Evolutionary conservation across 2,329 filamentous ascomycete species (phyloP), one percentile per base, ranked within the genome.

Genomic region (Camptophora hylomeconis): DNA sequence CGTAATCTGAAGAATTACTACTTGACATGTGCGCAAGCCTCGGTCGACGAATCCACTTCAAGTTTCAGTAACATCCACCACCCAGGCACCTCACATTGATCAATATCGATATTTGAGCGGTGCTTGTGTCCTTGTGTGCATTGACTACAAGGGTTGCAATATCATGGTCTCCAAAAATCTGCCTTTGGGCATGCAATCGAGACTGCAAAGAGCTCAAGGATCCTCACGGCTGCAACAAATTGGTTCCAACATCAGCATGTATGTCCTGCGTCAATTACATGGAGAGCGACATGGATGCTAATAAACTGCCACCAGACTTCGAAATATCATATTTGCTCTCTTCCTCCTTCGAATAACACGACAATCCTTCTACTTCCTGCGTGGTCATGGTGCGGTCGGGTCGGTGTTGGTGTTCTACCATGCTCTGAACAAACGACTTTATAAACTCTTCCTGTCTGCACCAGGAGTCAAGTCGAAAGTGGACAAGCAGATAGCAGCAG

Each of bases 391-490:
- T 41, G 54, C 89, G 46, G 58, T 92, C 49, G 87, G 87, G 39
- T 80, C 81, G 34, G 48, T 83, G 36, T 62, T 72, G 47, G 75
- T 87, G 54, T 57, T 80, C 38, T 94, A 89, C 61, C 61, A 65
- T 38, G 68, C 75, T 39, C 50, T 77, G 38, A 78, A 78, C 39
- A 73, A 82, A 39, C 70, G 75, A 37, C 64, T 79, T 28, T 98
- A 92, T 56, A 80, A 80, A 37, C 68, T 83, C 50, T 89, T 98
- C 61, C 68, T 98, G 25, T 74, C 75, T 37, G 69, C 82, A 17
- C 89, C 89, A 1, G 84, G 86, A 32, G 83, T 98, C 29, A 80
- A 83, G 44, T 72, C 71, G 40, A 75, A 87, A 55, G 83, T 98
- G 7, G 75, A 84, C 50, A 75, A 80, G 45, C 81, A 95, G 54